Evolutionary conservation across 495 filamentous ascomycete genomes (phyloP).

Genomic region (Cercophora sp.): DNA sequence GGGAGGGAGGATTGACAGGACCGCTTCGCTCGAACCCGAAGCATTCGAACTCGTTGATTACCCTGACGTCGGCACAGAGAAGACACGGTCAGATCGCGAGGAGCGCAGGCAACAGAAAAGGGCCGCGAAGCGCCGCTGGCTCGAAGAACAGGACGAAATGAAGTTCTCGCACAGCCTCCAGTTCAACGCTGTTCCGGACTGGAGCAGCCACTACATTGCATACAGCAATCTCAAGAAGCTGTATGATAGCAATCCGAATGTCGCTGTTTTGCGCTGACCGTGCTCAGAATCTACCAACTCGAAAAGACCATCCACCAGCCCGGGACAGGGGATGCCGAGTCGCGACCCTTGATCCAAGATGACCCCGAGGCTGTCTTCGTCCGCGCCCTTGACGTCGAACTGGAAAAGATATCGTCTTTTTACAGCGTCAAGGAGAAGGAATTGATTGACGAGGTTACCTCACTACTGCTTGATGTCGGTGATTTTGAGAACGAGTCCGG

Average conservation of each 20-base stretch:
- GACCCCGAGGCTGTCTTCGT: conserved; percentile 77
- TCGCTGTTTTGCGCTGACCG: conserved; percentile 11
- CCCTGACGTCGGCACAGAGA: conserved; percentile 19
- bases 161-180: conserved; percentile 99
- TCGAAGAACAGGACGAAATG: conserved; percentile 76
- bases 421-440: conserved; percentile 83
- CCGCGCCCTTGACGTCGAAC: conserved; percentile 76
- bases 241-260: too few species aligned
- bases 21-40: not conserved
- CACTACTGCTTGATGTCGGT: conserved; percentile 70
- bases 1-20: conserved; percentile 38
- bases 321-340: conserved; percentile 64
- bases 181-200: conserved; percentile 98
- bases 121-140: conserved; percentile 50
- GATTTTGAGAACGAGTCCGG: conserved; percentile 60
- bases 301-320: conserved; percentile 70
- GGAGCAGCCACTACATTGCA: conserved; percentile 94
- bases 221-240: conserved; percentile 99
- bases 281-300: conserved; percentile 80
- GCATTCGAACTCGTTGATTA: conserved; percentile 39
- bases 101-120: conserved; percentile 25
- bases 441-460: conserved; percentile 74
- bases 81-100: not conserved
- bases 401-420: conserved; percentile 91
- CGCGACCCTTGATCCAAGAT: conserved; percentile 69